phyloP scores from a whole-genome alignment of 73 alveolate genomes.

The Symbiodinium pilosum region DNA sequence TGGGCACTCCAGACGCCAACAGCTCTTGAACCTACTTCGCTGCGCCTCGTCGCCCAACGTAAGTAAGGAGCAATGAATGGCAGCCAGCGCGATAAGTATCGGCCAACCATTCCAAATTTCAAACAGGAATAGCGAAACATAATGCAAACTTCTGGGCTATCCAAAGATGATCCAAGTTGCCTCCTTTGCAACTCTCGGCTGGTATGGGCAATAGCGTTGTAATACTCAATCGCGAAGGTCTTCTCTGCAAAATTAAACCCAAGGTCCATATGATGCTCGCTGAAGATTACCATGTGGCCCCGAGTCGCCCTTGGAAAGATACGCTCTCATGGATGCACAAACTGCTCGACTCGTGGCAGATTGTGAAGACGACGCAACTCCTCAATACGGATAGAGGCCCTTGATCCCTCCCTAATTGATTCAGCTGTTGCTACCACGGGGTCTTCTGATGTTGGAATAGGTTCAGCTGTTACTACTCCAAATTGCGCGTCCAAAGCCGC shows the following conservation, averaged over 20 bases:
- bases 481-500: neutral
- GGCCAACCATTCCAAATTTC: neutral
- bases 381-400: neutral
- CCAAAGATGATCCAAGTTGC: neutral
- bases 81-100: neutral
- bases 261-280: neutral
- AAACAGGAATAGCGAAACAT: neutral
- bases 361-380: neutral
- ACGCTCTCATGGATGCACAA: neutral
- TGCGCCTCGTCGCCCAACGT: neutral
- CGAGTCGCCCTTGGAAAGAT: neutral
- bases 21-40: neutral
- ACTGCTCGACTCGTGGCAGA: neutral
- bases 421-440: neutral
- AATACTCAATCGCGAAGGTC: neutral
- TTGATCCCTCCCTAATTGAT: neutral
- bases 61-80: neutral
- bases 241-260: neutral
- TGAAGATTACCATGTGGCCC: neutral
- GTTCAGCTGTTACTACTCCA: neutral
- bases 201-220: neutral
- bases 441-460: neutral
- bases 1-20: neutral
- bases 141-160: neutral
- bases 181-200: neutral